Evolutionary conservation across 129 eudicot species (phyloP).

Genomic region (Pittosporum tobira): DNA sequence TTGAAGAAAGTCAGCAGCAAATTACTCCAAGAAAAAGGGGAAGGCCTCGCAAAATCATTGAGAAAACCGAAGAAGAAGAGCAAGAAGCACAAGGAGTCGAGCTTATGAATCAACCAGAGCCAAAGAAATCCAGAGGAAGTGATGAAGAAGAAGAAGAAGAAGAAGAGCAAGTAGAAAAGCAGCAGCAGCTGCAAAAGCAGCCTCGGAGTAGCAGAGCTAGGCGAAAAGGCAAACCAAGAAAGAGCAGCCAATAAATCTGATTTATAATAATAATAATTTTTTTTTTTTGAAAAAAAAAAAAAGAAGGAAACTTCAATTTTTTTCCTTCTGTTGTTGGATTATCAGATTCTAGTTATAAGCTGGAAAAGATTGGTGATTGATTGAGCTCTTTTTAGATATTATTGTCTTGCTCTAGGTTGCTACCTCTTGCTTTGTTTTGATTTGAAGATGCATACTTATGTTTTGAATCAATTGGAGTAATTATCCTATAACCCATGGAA

Average conservation of each 20-base stretch:
- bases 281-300: too few relatives aligned
- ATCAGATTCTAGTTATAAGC: too few relatives aligned
- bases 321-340: too few relatives aligned
- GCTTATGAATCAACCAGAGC: conserved; percentile 15
- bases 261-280: too few relatives aligned
- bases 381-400: too few relatives aligned
- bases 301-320: too few relatives aligned
- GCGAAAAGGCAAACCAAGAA: conserved; percentile 60
- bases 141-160: conserved; percentile 25
- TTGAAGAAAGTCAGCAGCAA: conserved; percentile 28
- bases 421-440: too few relatives aligned
- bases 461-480: too few relatives aligned
- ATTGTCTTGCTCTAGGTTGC: too few relatives aligned
- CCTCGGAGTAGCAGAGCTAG: conserved; percentile 48
- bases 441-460: too few relatives aligned
- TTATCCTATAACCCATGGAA: too few relatives aligned
- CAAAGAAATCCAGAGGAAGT: conserved; percentile 30
- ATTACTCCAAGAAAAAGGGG: conserved; percentile 62
- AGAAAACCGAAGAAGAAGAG: conserved; percentile 24
- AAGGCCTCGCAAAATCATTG: conserved; percentile 54
- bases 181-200: conserved; percentile 15
- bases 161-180: conserved; percentile 22
- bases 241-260: conserved; percentile 34
- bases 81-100: conserved; percentile 15
- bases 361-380: too few relatives aligned